A percentile compares a stretch with the other conserved stretches of the same genome.
phyloP scores from a whole-genome alignment of 1,139 yeast species.

The Hanseniaspora uvarum region DNA sequence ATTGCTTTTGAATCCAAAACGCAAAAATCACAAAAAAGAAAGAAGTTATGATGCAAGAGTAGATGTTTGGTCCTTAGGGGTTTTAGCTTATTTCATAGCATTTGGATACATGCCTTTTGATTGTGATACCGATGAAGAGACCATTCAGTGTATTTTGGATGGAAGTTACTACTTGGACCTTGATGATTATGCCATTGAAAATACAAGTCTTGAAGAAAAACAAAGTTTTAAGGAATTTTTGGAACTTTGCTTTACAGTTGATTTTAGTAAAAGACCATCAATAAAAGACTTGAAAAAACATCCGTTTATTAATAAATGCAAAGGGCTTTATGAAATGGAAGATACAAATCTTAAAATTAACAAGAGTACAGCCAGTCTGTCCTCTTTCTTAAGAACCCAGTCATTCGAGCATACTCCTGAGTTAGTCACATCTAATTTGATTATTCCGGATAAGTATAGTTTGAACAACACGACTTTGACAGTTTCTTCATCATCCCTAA shows the following conservation, averaged over 20 bases:
- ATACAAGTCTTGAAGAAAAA: slow-evolving; percentile 44
- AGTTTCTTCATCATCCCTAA: background rate
- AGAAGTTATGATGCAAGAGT: slow-evolving; percentile 44
- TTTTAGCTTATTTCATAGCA: slow-evolving; percentile 57
- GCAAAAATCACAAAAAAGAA: slow-evolving; percentile 21
- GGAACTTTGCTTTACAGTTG: slow-evolving; percentile 42
- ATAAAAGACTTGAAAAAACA: slow-evolving; percentile 42
- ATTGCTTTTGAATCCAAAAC: slow-evolving; percentile 36
- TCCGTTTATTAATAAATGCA: slow-evolving; percentile 31
- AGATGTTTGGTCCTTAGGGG: slow-evolving; percentile 75
- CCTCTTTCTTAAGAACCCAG: background rate
- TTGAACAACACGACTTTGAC: background rate
- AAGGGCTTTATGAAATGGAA: slow-evolving; percentile 3
- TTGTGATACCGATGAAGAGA: slow-evolving; percentile 62
- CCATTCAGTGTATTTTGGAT: slow-evolving; percentile 48
- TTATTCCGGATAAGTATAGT: background rate
- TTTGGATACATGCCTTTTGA: slow-evolving; percentile 76
- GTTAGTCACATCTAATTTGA: background rate
- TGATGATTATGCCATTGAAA: slow-evolving; percentile 20
- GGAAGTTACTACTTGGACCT: slow-evolving; percentile 49
- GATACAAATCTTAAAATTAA: slow-evolving; percentile 7
- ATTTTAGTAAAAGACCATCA: slow-evolving; percentile 40
- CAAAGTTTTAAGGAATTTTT: slow-evolving; percentile 56
- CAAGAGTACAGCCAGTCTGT: slow-evolving; percentile 10
- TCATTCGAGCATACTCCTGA: slow-evolving; percentile 8